Base-by-base conservation (phyloP, 2,329 filamentous ascomycete species). In the Claviceps monticola region DNA sequence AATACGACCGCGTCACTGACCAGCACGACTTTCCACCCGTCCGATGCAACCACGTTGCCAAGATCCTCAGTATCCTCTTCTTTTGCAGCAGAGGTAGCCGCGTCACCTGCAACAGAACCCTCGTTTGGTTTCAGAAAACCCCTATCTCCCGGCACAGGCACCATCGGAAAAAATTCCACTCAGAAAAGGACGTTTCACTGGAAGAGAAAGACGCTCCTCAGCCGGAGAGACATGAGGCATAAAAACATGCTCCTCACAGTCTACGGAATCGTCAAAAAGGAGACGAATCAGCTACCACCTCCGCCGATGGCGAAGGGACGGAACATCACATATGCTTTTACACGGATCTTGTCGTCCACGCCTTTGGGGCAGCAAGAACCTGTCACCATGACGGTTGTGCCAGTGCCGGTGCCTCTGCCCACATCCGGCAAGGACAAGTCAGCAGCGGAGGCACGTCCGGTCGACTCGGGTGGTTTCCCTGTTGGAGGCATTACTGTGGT, bases 241-340 rank as follows among this genome's bases (percentile, higher is more conserved):
- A 55, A 57, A 0, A 55, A 56, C 52, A 61, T 57, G 64, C 64
- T 74, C 6, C 62, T 75, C 17, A 74, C 68, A 2, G 60, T 75
- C 13, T 76, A 75, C 61, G 71, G 63, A 45, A 61, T 65, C 51
- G 55, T 70, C 13, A 53, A 56, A 23, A 57, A 59, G 36, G 62
- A 66, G 34, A 53, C 54, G 3, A 55, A 56, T 34, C 66, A 58
- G 34, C 61, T 57, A 1, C 60, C 52, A 21, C 70, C 71, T 1
- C 71, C 70, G 1, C 62, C 58, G 19, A 62, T 62, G 63, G 62
- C 57, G 16, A 54, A 55, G 39, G 49, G 38, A 34, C 29, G 45
- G 42, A 59, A 53, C 5, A 43, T 58, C 23, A 62, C 55, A 5
- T 47, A 48, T 37, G 9, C 38, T 7, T 17, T 17, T 3, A 29